Percentiles rank a stretch among this genome's conserved stretches.
Evolutionary conservation across 129 eudicot species (phyloP).

Genomic region (Ambrosia trifida): DNA sequence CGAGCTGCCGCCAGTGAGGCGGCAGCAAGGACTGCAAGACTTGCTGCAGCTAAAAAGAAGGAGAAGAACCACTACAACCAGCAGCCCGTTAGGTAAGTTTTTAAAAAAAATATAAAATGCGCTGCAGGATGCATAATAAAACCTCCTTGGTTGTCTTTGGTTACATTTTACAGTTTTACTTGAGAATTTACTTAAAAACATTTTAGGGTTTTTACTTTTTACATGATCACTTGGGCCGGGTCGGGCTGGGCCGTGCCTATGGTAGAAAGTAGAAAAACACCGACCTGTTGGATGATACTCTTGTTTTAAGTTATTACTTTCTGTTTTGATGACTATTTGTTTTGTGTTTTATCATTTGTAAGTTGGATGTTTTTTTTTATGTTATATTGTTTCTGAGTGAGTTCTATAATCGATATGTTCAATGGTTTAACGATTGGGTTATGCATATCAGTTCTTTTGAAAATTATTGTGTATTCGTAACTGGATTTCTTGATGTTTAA

Average conservation of each 20-base stretch:
- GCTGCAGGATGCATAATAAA: conserved; percentile 51
- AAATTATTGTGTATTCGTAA: background rate
- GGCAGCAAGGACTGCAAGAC: conserved; percentile 88
- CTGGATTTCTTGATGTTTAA: background rate
- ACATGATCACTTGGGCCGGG: background rate
- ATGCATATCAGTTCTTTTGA: background rate
- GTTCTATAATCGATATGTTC: conserved; percentile 1
- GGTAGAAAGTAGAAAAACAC: conserved; percentile 40
- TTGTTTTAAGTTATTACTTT: conserved; percentile 24
- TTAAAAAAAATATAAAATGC: conserved; percentile 15
- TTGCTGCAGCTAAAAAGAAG: conserved; percentile 94
- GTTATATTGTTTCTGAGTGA: conserved; percentile 4
- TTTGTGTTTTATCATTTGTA: conserved; percentile 10
- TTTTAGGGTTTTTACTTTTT: conserved; percentile 24
- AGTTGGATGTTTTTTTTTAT: conserved; percentile 33
- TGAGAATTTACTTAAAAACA: conserved; percentile 28
- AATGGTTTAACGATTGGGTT: conserved; percentile 1
- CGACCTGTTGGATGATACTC: conserved; percentile 23
- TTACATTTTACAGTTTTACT: conserved; percentile 41
- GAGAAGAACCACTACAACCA: conserved; percentile 98
- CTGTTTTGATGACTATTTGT: conserved; percentile 16
- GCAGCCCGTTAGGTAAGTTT: conserved; percentile 79
- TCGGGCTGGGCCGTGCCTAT: conserved; percentile 19
- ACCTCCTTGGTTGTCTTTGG: conserved; percentile 34
- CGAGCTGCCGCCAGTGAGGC: conserved; percentile 87